Evolutionary conservation across 331 rosid species (phyloP), one percentile per base, ranked within the genome.

Genomic region (Quercus lobata): DNA sequence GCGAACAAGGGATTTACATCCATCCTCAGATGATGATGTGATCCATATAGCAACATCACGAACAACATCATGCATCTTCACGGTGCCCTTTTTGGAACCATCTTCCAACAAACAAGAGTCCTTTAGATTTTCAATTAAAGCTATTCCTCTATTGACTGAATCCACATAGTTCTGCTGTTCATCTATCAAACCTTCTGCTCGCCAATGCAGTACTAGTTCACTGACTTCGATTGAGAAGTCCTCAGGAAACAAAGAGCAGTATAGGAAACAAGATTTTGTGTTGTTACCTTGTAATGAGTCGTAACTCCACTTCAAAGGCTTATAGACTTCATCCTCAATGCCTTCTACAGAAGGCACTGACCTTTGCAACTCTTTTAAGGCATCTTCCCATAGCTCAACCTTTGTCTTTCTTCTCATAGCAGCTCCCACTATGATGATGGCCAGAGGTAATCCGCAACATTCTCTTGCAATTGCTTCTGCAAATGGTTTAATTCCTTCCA

Each of bases 1-100:
- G 3, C 68, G 57, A 30, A 79, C 58, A 34, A 73, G 56, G 24
- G 57, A 79, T 56, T 73, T 73, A 32, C 5, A 35, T 15, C 30
- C 74, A 21, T 63, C 78, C 69, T 65, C 69, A 24, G 15, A 18
- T 0, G 78, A 79, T 1, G 78, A 79, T 16, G 63, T 72, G 49
- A 79, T 79, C 78, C 83, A 79, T 14, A 73, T 53, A 3, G 83
- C 83, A 24, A 79, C 83, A 63, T 79, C 83, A 66, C 17, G 71
- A 30, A 66, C 71, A 17, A 49, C 69, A 56, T 79, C 83, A 22
- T 79, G 78, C 83, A 79, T 79, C 73, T 79, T 73, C 46, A 79
- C 78, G 0, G 83, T 79, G 41, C 56, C 74, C 73, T 73, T 73
- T 1, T n/a, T n/a, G n/a, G 7, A 37, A 15, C 83, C 83, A 34